Evolutionary conservation across 768 basidiomycete species (phyloP).

Genomic region (Strobilomyces confusus): DNA sequence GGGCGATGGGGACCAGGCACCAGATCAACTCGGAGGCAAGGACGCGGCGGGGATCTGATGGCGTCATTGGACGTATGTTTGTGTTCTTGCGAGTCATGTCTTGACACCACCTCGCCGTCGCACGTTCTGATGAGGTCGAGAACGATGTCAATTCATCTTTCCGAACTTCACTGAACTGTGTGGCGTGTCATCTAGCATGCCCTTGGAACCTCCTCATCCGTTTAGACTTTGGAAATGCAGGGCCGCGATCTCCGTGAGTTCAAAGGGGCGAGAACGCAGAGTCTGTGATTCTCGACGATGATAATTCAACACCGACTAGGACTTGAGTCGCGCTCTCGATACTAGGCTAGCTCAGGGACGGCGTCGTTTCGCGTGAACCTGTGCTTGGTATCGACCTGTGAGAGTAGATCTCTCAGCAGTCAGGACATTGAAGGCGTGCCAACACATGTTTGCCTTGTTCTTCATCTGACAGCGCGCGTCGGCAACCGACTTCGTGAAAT

Average conservation of each 20-base stretch:
- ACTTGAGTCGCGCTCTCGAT: constrained; percentile 1
- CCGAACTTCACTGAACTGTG: background rate
- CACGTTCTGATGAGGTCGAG: constrained; percentile 1
- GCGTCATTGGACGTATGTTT: too few relatives aligned
- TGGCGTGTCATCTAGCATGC: background rate
- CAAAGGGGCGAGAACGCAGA: background rate
- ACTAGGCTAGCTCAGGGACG: too few relatives aligned
- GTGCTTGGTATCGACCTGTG: constrained; percentile 6
- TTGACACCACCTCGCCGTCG: background rate
- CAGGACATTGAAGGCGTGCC: background rate
- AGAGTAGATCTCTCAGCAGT: constrained; percentile 1
- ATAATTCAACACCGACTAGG: background rate
- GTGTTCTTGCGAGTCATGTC: too few relatives aligned
- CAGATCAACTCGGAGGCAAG: too few relatives aligned
- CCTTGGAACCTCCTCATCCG: constrained; percentile 8
- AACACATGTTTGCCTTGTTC: constrained; percentile 33
- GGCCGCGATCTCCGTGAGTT: constrained; percentile 20
- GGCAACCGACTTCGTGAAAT: constrained; percentile 16
- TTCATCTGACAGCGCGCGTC: constrained; percentile 29
- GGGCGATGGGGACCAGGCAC: too few relatives aligned
- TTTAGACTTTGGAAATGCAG: constrained; percentile 8
- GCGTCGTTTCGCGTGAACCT: constrained; percentile 13
- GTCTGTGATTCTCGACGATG: background rate
- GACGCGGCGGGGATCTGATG: too few relatives aligned
- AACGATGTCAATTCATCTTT: background rate